Evolutionary conservation across 805 yeast species (phyloP), one percentile per base, ranked within the genome.

Genomic region (Cyberlindnera maritima): DNA sequence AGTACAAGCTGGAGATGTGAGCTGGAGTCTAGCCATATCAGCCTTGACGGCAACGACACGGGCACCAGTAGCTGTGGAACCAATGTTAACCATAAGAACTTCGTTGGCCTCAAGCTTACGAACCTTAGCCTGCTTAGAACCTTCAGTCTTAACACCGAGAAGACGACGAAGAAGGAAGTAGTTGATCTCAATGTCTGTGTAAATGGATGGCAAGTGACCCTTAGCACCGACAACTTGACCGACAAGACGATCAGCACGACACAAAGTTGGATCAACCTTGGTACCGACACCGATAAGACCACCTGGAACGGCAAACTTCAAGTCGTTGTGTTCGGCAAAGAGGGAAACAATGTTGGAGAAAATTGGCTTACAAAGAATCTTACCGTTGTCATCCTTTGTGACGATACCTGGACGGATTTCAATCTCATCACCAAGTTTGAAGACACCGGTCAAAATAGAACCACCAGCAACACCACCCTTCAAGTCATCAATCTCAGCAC

Each of bases 391-490:
- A 68, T 88, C 96, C 69, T 91, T 94, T 56, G 97, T 90, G 51
- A 94, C 98, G 57, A 94, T 91, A 79, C 99, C 99, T 48, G 99
- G 99, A 70, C 99, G 81, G 65, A 94, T 91, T 75, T 94, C 99
- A 64, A 94, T 92, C 76, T 94, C 98, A 67, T 94, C 99, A 53
- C 97, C 98, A 55, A 94, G 77, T 67, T 88, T 85, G 76, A 94
- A 88, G 41, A 94, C 99, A 80, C 99, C 99, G 50, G 83, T 89
- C 65, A 94, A 78, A 61, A 94, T 92, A 44, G 97, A 89, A 59
- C 99, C 99, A 77, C 99, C 99, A 39, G 99, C 99, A 67, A 94
- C 98, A 83, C 99, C 99, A 64, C 99, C 99, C 74, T 91, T 91
- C 68, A 94, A 80, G 61, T 92, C 98, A 57, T 86, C 91, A 58